Evolutionary conservation across 2,329 filamentous ascomycete genomes (phyloP).

Genomic region (Ceratocystis cacaofunesta): DNA sequence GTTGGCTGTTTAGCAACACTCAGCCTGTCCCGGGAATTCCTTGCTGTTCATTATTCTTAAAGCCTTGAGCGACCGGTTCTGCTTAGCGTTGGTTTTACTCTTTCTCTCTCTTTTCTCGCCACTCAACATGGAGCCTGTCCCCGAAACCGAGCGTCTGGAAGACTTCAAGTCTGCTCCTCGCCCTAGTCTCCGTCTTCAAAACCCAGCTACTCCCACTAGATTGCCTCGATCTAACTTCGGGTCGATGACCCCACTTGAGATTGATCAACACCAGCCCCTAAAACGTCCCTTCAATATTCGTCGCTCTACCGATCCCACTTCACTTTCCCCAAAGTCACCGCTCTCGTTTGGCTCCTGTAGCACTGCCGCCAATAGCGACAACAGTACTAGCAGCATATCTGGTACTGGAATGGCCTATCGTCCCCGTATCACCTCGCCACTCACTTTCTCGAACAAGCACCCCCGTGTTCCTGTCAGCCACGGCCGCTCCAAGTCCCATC

Average conservation of each 20-base stretch:
- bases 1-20: background rate
- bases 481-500: slow-evolving; percentile 15
- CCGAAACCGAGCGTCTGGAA: slow-evolving; percentile 54
- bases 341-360: slow-evolving; percentile 22
- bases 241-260: slow-evolving; percentile 24
- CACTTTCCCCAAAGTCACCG: slow-evolving; percentile 37
- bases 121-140: slow-evolving; percentile 47
- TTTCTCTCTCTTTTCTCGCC: slow-evolving; percentile 2
- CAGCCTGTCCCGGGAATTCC: background rate
- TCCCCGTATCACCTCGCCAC: slow-evolving; percentile 47
- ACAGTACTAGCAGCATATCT: slow-evolving; percentile 26
- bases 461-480: slow-evolving; percentile 7
- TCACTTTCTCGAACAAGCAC: slow-evolving; percentile 25
- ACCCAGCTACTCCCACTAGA: slow-evolving; percentile 21
- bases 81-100: background rate
- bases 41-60: background rate
- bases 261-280: slow-evolving; percentile 25
- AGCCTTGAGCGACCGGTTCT: background rate
- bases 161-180: slow-evolving; percentile 46
- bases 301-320: slow-evolving; percentile 43
- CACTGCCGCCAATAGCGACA: slow-evolving; percentile 22
- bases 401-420: slow-evolving; percentile 32
- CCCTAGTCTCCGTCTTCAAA: slow-evolving; percentile 37
- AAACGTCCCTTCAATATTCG: slow-evolving; percentile 40
- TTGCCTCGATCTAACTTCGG: slow-evolving; percentile 12